Percentiles rank a stretch among this genome's conserved stretches.
Evolutionary conservation across 371 early-diverging fungal species (phyloP).

Genomic region (Rhizopus arrhizus): DNA sequence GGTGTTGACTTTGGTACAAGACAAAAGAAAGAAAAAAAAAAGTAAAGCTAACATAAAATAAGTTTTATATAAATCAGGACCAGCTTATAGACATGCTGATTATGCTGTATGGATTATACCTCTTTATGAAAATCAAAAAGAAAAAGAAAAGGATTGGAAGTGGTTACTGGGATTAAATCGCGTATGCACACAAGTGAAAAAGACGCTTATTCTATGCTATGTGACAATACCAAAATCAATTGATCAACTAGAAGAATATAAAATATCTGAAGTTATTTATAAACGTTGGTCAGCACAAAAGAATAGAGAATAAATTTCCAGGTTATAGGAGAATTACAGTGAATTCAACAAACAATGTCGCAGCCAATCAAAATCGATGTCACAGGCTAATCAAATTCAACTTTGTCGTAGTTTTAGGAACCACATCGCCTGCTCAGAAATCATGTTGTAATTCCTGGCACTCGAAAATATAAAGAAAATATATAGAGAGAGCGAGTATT

Average conservation of each 20-base stretch:
- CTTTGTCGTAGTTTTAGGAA: too few species aligned
- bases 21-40: constrained; percentile 8
- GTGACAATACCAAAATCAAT: constrained; percentile 41
- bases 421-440: too few species aligned
- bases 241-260: constrained; percentile 33
- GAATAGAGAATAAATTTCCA: constrained; percentile 42
- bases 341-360: not conserved
- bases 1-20: constrained; percentile 75
- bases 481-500: too few species aligned
- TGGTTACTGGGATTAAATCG: constrained; percentile 62
- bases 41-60: not conserved
- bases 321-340: not conserved
- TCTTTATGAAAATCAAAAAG: constrained; percentile 8
- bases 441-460: too few species aligned
- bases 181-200: constrained; percentile 66
- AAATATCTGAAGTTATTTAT: constrained; percentile 51
- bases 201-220: constrained; percentile 62
- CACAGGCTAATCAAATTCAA: too few species aligned
- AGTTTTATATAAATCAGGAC: constrained; percentile 37
- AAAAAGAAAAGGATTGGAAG: constrained; percentile 47
- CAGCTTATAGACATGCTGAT: constrained; percentile 34
- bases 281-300: constrained; percentile 65
- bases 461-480: too few species aligned
- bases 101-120: constrained; percentile 41
- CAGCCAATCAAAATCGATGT: too few species aligned